Base-by-base conservation (phyloP, 2,329 filamentous ascomycete genomes). In the Ophiostoma sp. region DNA sequence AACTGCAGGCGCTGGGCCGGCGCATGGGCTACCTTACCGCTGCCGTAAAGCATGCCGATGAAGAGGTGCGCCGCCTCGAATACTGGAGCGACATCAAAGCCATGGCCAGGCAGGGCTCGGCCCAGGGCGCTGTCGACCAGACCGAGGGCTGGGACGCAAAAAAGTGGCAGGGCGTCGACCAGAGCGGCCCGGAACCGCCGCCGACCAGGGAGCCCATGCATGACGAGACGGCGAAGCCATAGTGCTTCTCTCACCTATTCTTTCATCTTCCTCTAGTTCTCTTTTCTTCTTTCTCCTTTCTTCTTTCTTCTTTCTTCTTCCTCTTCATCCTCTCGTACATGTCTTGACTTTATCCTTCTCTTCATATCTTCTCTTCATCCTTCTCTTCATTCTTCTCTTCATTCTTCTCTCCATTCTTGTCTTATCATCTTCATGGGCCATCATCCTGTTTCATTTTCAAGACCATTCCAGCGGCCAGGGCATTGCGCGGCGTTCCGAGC, bases 41-140 rank as follows among this genome's bases (percentile, higher is more conserved):
- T 40, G 92, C 93, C 1, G 83, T 92, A 12, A 83, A 88, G 70
- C 89, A 91, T 64, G 92, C 92, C 1, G 90, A 94, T 71, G 87
- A 89, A 73, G 91, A 97, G 75, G 89, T 96, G 65, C 88, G 88
- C 69, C 88, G 85, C 70, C 81, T 97, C 6, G 92, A 96, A 66
- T 96, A 93, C 76, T 97, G 94, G 89, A 93, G 90, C 75, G 91
- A 96, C 75, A 86, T 92, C 71, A 91, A 88, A 76, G 84, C 84
- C 16, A 87, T 92, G 79, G 85, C 88, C 0, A 81, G 83, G 71
- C 78, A 77, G 11, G 84, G 84, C 44, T 79, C 83, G 66, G 77
- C 81, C 2, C 77, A 76, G 45, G 77, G 79, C 18, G 82, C 81
- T 2, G 79, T 82, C 1, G 81, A 81, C 68, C 71, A 75, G 14